Percentiles rank a stretch among this genome's conserved stretches.
Conservation (phyloP, 2,329 filamentous ascomycete genomes). For the Sarocladiaceae sp. region DNA sequence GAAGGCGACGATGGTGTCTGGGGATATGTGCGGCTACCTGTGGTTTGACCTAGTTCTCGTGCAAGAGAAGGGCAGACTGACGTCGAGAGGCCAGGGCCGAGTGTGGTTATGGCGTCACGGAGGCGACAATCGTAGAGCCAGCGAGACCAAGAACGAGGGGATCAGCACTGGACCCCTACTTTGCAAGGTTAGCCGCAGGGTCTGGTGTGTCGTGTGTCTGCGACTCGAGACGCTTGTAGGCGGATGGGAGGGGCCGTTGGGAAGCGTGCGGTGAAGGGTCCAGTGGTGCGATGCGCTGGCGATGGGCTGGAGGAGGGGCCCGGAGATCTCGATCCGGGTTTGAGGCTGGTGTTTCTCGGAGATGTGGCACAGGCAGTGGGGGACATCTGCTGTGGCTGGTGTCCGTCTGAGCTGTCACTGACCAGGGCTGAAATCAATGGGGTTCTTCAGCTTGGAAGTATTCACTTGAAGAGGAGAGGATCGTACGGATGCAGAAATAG, state of each 20-base stretch:
- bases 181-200: conserved; percentile 2
- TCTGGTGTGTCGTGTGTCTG: too few relatives aligned
- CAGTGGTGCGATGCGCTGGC: too few relatives aligned
- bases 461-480: not conserved
- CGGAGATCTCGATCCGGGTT: conserved; percentile 3
- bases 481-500: not conserved
- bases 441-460: too few relatives aligned
- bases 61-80: not conserved
- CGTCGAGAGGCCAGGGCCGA: not conserved
- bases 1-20: too few relatives aligned
- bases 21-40: too few relatives aligned
- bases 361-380: not conserved
- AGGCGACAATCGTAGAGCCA: conserved; percentile 5
- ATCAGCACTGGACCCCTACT: conserved; percentile 8
- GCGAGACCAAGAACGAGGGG: not conserved
- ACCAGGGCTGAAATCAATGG: too few relatives aligned
- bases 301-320: too few relatives aligned
- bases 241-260: not conserved
- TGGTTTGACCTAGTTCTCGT: too few relatives aligned
- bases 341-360: conserved; percentile 5
- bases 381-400: not conserved
- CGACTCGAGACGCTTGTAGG: not conserved
- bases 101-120: not conserved
- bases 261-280: not conserved
- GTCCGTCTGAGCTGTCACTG: too few relatives aligned